phyloP scores from a whole-genome alignment of 768 basidiomycete species.

The Xerocomellus amylosporus region DNA sequence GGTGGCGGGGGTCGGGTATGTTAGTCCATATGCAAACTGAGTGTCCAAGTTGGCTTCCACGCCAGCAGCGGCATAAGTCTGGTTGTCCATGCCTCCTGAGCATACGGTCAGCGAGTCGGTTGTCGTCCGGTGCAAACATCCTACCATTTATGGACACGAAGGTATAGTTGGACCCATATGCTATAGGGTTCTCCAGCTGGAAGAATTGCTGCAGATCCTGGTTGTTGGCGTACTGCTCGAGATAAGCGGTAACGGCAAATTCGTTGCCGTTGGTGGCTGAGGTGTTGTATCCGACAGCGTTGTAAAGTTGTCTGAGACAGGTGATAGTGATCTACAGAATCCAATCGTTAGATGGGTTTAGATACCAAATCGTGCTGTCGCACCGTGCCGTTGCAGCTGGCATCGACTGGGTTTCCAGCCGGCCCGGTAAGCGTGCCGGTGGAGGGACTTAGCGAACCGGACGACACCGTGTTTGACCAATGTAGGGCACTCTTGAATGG shows the following conservation, averaged over 20 bases:
- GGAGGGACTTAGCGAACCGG: neutral
- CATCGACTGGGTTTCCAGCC: conserved; percentile 41
- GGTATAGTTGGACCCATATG: conserved; percentile 49
- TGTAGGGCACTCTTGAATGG: conserved; percentile 42
- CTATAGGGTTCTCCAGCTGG: conserved; percentile 45
- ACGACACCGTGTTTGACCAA: conserved; percentile 18
- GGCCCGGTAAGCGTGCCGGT: conserved; percentile 24
- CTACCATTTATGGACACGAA: conserved; percentile 56
- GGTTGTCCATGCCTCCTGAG: conserved; percentile 59
- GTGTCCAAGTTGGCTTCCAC: conserved; percentile 65
- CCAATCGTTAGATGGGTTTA: neutral
- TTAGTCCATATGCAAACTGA: conserved; percentile 64
- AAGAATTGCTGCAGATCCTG: conserved; percentile 54
- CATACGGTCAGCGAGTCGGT: conserved; percentile 5
- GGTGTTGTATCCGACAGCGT: conserved; percentile 46
- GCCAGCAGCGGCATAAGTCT: conserved; percentile 52
- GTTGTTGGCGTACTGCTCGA: conserved; percentile 52
- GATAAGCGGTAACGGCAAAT: conserved; percentile 55
- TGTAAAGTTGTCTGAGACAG: conserved; percentile 57
- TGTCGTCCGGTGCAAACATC: neutral
- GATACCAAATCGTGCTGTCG: neutral
- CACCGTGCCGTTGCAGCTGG: conserved; percentile 44
- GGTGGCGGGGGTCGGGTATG: conserved; percentile 56
- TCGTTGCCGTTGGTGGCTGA: conserved; percentile 43
- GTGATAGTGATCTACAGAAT: conserved; percentile 44